Percentiles rank a stretch among this genome's conserved stretches.
These are phyloP conservation scores for Fusarium sp. DNA, from an alignment of 2,329 filamentous ascomycete genomes.

Conservation along the genomic window DNA sequence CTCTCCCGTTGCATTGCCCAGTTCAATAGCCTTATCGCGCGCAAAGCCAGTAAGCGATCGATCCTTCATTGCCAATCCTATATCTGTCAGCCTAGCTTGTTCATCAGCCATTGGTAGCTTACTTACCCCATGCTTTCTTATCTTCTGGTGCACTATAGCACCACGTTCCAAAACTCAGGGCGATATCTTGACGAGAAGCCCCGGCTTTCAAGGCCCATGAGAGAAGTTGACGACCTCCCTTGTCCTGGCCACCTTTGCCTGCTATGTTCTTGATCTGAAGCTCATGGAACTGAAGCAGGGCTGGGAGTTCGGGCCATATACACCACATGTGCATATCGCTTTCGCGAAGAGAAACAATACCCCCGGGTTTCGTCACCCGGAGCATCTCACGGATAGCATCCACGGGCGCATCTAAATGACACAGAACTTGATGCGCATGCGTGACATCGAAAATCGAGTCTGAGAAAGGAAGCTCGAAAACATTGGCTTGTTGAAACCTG, in stretches of 20 bases:
- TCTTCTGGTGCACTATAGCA: constrained; percentile 47
- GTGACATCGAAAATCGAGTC: constrained; percentile 59
- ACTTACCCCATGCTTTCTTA: constrained; percentile 47
- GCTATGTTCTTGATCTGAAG: constrained; percentile 35
- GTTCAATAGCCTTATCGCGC: constrained; percentile 43
- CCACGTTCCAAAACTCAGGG: constrained; percentile 49
- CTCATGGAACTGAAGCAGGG: constrained; percentile 44
- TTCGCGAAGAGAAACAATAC: constrained; percentile 55
- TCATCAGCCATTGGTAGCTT: rapidly evolving
- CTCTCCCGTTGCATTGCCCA: constrained; percentile 42
- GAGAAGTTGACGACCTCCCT: constrained; percentile 47
- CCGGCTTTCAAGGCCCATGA: constrained; percentile 48
- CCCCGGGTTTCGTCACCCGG: constrained; percentile 58
- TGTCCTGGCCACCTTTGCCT: constrained; percentile 46
- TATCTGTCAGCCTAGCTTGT: neutral
- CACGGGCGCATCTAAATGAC: constrained; percentile 54
- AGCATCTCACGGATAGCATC: constrained; percentile 57
- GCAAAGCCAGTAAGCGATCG: constrained; percentile 44
- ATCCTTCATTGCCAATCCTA: constrained; percentile 47
- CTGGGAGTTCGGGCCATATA: constrained; percentile 47
- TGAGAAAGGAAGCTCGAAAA: constrained; percentile 54
- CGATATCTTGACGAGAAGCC: constrained; percentile 38
- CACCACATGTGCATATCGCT: constrained; percentile 50
- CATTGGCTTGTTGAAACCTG: constrained; percentile 46
- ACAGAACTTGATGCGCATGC: constrained; percentile 59